These are phyloP conservation scores for Termitomyces titanicus DNA, from an alignment of 768 basidiomycete species.

Conservation along the genomic window DNA sequence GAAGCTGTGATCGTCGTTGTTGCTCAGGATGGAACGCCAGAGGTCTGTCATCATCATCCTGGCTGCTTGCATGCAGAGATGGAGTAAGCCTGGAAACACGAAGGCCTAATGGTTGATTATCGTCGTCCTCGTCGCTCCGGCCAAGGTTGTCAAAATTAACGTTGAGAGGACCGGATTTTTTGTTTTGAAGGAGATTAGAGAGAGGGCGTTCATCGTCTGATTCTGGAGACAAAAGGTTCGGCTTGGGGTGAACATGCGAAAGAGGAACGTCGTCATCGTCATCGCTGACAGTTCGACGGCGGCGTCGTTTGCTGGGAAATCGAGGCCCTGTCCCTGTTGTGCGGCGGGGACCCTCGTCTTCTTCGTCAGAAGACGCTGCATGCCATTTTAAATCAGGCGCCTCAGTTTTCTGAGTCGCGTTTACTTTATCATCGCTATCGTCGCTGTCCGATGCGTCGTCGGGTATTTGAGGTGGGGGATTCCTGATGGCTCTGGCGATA, in stretches of 20 bases:
- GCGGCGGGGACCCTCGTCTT: constrained; percentile 53
- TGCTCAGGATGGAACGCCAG: constrained; percentile 77
- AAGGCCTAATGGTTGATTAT: constrained; percentile 69
- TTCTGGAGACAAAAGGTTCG: constrained; percentile 29
- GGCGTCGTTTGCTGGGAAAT: constrained; percentile 32
- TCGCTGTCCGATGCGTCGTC: constrained; percentile 55
- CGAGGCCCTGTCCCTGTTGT: constrained; percentile 58
- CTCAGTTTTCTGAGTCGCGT: constrained; percentile 9
- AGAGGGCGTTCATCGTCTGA: constrained; percentile 77
- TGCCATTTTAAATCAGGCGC: constrained; percentile 33
- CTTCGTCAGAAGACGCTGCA: constrained; percentile 59
- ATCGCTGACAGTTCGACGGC: constrained; percentile 32
- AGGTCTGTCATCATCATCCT: constrained; percentile 64
- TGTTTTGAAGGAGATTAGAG: constrained; percentile 50
- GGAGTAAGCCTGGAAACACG: constrained; percentile 51
- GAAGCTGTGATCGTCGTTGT: constrained; percentile 69
- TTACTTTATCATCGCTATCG: constrained; percentile 34
- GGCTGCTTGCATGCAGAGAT: constrained; percentile 17
- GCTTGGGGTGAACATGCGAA: constrained; percentile 51
- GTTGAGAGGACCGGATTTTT: constrained; percentile 39
- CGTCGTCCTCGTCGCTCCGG: constrained; percentile 53
- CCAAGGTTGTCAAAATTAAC: constrained; percentile 35
- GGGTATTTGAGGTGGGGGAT: constrained; percentile 33
- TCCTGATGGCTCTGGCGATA: constrained; percentile 35
- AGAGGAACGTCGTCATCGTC: constrained; percentile 80